These are phyloP conservation scores for Linum tenue DNA, from an alignment of 345 rosid genomes.

Conservation along the genomic window DNA sequence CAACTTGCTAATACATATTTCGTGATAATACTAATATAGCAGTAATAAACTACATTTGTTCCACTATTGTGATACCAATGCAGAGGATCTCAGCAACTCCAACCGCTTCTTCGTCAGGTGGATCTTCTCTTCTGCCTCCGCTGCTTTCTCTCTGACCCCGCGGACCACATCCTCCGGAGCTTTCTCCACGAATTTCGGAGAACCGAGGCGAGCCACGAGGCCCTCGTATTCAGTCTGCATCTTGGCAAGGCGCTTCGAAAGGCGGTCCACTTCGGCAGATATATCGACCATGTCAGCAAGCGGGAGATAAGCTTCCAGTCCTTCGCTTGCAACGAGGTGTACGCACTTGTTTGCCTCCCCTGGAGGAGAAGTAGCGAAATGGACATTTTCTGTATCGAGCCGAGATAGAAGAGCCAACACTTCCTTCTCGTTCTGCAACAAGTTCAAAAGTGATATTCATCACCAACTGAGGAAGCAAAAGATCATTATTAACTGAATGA, in stretches of 20 bases:
- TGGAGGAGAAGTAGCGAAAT: constrained; percentile 59
- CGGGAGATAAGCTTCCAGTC: constrained; percentile 93
- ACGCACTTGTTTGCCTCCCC: constrained; percentile 75
- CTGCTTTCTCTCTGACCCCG: constrained; percentile 70
- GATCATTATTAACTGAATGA: too few relatives aligned
- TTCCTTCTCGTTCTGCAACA: constrained; percentile 76
- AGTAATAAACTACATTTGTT: neutral
- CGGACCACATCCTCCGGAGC: constrained; percentile 81
- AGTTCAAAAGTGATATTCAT: neutral
- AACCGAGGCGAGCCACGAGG: constrained; percentile 61
- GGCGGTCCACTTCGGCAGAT: constrained; percentile 83
- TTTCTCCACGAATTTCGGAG: constrained; percentile 77
- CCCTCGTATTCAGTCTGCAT: constrained; percentile 79
- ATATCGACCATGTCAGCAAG: constrained; percentile 89
- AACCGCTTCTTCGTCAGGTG: constrained; percentile 67
- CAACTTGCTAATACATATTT: too few relatives aligned
- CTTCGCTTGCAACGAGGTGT: constrained; percentile 92
- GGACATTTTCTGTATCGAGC: constrained; percentile 58
- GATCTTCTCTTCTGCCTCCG: constrained; percentile 84
- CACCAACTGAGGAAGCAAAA: too few relatives aligned
- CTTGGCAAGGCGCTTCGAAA: constrained; percentile 77
- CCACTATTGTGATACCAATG: constrained; percentile 39
- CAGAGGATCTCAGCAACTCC: constrained; percentile 63
- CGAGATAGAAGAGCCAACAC: constrained; percentile 76
- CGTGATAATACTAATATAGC: too few relatives aligned